These are phyloP conservation scores for Mucor indicus DNA, from an alignment of 371 early-diverging fungal genomes.

Conservation along the genomic window DNA sequence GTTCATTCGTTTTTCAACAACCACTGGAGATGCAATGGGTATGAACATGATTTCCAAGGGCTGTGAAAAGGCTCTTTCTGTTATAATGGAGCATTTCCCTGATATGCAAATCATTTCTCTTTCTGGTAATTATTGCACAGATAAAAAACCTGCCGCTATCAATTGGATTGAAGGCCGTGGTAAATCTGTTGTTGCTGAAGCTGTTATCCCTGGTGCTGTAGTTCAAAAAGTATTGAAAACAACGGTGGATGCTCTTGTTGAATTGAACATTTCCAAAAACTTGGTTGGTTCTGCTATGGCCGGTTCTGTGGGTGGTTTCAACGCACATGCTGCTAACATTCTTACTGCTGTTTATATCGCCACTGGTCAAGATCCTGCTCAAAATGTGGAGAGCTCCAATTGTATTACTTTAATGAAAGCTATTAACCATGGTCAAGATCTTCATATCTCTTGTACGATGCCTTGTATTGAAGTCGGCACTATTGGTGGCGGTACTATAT, in stretches of 20 bases:
- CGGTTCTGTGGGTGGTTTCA: constrained; percentile 91
- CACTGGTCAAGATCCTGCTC: constrained; percentile 96
- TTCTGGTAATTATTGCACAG: constrained; percentile 95
- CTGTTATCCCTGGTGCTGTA: constrained; percentile 75
- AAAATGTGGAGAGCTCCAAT: constrained; percentile 91
- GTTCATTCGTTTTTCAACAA: constrained; percentile 84
- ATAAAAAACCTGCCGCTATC: constrained; percentile 96
- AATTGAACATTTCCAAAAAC: constrained; percentile 85
- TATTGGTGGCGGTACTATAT: constrained; percentile 91
- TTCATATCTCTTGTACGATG: constrained; percentile 90
- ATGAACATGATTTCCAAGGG: constrained; percentile 99
- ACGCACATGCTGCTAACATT: constrained; percentile 95
- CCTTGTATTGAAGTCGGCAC: constrained; percentile 95
- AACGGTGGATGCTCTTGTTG: constrained; percentile 72
- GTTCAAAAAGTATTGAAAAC: constrained; percentile 88
- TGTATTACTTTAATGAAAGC: constrained; percentile 96
- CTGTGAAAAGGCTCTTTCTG: constrained; percentile 72
- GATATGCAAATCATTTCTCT: constrained; percentile 80
- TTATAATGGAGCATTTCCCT: constrained; percentile 62
- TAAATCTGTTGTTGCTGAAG: constrained; percentile 89
- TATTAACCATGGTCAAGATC: constrained; percentile 72
- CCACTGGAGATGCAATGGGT: constrained; percentile 98
- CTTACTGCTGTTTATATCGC: constrained; percentile 92
- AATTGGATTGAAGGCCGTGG: constrained; percentile 98
- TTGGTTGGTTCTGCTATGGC: constrained; percentile 96